Evolutionary conservation across 2,329 filamentous ascomycete genomes (phyloP).

Genomic region (Mariannaea elegans): DNA sequence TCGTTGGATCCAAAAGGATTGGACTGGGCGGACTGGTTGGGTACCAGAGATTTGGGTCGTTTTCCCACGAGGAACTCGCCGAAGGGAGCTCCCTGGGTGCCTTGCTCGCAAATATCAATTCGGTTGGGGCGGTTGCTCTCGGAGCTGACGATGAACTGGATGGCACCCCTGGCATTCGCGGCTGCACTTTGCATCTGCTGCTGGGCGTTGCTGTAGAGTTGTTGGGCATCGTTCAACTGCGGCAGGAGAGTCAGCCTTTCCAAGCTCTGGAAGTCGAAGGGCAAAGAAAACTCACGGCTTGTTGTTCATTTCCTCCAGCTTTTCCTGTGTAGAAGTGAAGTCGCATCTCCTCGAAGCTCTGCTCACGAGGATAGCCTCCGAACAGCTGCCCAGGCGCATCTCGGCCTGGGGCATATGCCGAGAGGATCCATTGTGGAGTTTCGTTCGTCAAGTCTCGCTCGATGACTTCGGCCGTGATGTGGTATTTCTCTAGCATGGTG

Average conservation of each 20-base stretch:
- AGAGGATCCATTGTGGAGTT: constrained; percentile 84
- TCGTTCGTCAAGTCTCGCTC: constrained; percentile 74
- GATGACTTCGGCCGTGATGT: constrained; percentile 67
- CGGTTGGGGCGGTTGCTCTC: constrained; percentile 80
- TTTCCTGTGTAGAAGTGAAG: constrained; percentile 73
- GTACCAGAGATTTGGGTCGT: constrained; percentile 38
- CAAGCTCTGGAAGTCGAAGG: constrained; percentile 20
- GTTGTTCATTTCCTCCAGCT: constrained; percentile 66
- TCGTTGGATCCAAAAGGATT: constrained; percentile 54
- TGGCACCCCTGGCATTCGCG: constrained; percentile 75
- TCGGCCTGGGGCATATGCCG: constrained; percentile 81
- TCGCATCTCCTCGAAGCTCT: constrained; percentile 88
- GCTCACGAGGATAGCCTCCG: constrained; percentile 79
- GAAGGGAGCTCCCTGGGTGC: constrained; percentile 53
- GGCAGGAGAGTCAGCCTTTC: constrained; percentile 7
- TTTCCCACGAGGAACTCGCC: constrained; percentile 56
- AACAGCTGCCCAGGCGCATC: constrained; percentile 85
- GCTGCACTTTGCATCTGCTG: constrained; percentile 78
- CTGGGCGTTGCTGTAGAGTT: constrained; percentile 70
- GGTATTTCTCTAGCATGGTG: constrained; percentile 51
- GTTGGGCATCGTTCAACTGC: constrained; percentile 68
- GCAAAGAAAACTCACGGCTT: constrained; percentile 53
- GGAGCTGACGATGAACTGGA: constrained; percentile 72
- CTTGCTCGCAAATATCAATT: constrained; percentile 66
- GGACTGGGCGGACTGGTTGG: constrained; percentile 41